phyloP scores from a whole-genome alignment of 805 yeast genomes.

The Zygotorulaspora sp. region DNA sequence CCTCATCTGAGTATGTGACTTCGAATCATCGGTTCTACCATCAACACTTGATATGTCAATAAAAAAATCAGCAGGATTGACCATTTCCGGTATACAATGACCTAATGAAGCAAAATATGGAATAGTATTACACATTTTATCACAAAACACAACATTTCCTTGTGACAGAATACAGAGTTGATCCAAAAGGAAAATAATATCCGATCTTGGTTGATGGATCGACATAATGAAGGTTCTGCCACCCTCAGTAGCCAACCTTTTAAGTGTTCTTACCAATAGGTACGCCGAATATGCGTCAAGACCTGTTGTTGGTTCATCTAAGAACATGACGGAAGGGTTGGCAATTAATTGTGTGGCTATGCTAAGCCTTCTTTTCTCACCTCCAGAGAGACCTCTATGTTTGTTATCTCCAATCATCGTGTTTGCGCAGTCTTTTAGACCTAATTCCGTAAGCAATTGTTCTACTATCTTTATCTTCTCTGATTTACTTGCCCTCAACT shows the following conservation, averaged over 20 bases:
- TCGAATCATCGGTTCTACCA: slow-evolving; percentile 38
- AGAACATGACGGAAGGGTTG: slow-evolving; percentile 68
- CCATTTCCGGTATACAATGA: slow-evolving; percentile 40
- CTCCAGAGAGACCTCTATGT: slow-evolving; percentile 69
- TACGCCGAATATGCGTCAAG: slow-evolving; percentile 74
- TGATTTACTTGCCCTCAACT: slow-evolving; percentile 45
- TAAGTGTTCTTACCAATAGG: slow-evolving; percentile 55
- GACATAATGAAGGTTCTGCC: slow-evolving; percentile 73
- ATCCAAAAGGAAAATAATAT: slow-evolving; percentile 66
- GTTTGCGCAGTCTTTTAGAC: slow-evolving; percentile 58
- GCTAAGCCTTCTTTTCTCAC: slow-evolving; percentile 74
- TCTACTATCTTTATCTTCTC: slow-evolving; percentile 51
- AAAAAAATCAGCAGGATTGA: slow-evolving; percentile 59
- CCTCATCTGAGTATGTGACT: slow-evolving; percentile 33
- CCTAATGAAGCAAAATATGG: slow-evolving; percentile 49
- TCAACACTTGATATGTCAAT: slow-evolving; percentile 58
- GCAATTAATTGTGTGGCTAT: slow-evolving; percentile 73
- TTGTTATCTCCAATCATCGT: slow-evolving; percentile 54
- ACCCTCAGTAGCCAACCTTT: slow-evolving; percentile 47
- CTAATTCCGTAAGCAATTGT: slow-evolving; percentile 58
- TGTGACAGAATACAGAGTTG: slow-evolving; percentile 62
- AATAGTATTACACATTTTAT: slow-evolving; percentile 42
- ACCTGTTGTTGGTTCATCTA: slow-evolving; percentile 90
- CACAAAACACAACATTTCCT: slow-evolving; percentile 51
- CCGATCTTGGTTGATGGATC: slow-evolving; percentile 81